These are phyloP conservation scores for Diplocarpon mali DNA, from an alignment of 2,329 filamentous ascomycete species.

Conservation along the genomic window DNA sequence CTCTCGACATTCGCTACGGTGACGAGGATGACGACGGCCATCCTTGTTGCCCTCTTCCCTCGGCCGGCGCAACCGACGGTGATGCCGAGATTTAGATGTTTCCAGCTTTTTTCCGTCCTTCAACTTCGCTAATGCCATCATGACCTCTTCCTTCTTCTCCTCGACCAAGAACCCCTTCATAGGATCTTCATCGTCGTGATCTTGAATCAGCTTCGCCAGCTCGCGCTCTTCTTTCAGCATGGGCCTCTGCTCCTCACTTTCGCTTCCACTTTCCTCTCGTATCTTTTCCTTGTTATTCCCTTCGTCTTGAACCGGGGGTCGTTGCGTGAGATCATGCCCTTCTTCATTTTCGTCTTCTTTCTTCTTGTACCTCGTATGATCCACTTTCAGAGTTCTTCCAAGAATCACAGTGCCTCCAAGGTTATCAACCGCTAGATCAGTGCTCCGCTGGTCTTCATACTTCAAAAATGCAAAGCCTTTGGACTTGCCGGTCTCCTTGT, in stretches of 20 bases:
- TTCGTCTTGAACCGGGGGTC: conserved; percentile 25
- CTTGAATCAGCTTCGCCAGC: conserved; percentile 59
- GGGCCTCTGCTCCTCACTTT: conserved; percentile 39
- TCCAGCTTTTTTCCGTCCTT: conserved; percentile 26
- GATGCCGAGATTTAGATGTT: conserved; percentile 20
- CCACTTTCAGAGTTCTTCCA: conserved; percentile 72
- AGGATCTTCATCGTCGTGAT: conserved; percentile 90
- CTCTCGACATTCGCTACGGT: conserved; percentile 11
- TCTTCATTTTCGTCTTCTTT: conserved; percentile 66
- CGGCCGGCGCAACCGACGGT: conserved; percentile 15
- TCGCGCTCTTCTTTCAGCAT: conserved; percentile 74
- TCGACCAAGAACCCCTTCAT: conserved; percentile 90
- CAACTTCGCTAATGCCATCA: conserved; percentile 50
- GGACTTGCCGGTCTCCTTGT: conserved; percentile 93
- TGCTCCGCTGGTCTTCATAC: conserved; percentile 95
- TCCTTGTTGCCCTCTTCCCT: conserved; percentile 10
- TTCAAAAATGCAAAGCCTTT: conserved; percentile 94
- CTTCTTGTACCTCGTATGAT: conserved; percentile 85
- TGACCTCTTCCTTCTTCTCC: conserved; percentile 83
- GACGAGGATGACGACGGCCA: conserved; percentile 9
- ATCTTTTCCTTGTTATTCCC: conserved; percentile 34
- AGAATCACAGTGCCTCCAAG: conserved; percentile 75
- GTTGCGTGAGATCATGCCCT: conserved; percentile 40
- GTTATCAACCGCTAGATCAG: conserved; percentile 93
- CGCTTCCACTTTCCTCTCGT: conserved; percentile 28